A percentile compares a stretch with the other conserved stretches of the same genome.
phyloP scores from a whole-genome alignment of 2,329 filamentous ascomycete species.

The Pyricularia grisea region DNA sequence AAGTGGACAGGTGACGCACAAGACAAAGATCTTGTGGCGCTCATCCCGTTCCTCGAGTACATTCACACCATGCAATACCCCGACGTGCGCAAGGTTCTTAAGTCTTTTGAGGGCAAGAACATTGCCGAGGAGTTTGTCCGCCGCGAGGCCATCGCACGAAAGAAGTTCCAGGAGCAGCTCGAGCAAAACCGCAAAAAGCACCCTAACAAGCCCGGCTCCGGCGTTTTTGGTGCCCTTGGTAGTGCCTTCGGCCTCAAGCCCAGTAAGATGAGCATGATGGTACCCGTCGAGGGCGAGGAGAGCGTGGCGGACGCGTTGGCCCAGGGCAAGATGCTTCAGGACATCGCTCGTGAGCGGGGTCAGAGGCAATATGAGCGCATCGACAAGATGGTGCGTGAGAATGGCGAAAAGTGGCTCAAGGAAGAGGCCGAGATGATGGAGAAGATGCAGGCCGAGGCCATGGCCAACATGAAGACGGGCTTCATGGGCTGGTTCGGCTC shows the following conservation, averaged over 20 bases:
- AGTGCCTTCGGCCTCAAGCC: slow-evolving; percentile 71
- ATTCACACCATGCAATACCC: slow-evolving; percentile 86
- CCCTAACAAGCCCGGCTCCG: slow-evolving; percentile 32
- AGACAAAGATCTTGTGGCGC: slow-evolving; percentile 76
- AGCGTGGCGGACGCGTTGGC: slow-evolving; percentile 68
- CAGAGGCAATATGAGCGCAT: slow-evolving; percentile 83
- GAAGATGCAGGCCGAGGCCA: slow-evolving; percentile 80
- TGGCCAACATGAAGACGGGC: slow-evolving; percentile 83
- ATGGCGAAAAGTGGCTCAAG: slow-evolving; percentile 88
- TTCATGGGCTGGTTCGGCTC: slow-evolving; percentile 49
- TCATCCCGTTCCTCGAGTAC: slow-evolving; percentile 97
- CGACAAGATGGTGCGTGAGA: slow-evolving; percentile 84
- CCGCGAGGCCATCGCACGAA: slow-evolving; percentile 75
- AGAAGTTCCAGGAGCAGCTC: slow-evolving; percentile 74
- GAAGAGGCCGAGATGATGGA: slow-evolving; percentile 86
- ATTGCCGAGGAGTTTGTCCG: slow-evolving; percentile 86
- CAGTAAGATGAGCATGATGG: slow-evolving; percentile 50
- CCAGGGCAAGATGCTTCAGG: slow-evolving; percentile 94
- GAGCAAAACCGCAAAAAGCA: slow-evolving; percentile 57
- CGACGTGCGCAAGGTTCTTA: slow-evolving; percentile 78
- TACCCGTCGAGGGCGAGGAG: slow-evolving; percentile 53
- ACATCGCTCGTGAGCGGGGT: slow-evolving; percentile 85
- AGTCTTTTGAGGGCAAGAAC: slow-evolving; percentile 79
- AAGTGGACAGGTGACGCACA: slow-evolving; percentile 80
- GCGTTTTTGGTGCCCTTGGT: slow-evolving; percentile 59